Evolutionary conservation across 495 filamentous ascomycete genomes (phyloP), one percentile per base, ranked within the genome.

Genomic region (Xylaria acuta): DNA sequence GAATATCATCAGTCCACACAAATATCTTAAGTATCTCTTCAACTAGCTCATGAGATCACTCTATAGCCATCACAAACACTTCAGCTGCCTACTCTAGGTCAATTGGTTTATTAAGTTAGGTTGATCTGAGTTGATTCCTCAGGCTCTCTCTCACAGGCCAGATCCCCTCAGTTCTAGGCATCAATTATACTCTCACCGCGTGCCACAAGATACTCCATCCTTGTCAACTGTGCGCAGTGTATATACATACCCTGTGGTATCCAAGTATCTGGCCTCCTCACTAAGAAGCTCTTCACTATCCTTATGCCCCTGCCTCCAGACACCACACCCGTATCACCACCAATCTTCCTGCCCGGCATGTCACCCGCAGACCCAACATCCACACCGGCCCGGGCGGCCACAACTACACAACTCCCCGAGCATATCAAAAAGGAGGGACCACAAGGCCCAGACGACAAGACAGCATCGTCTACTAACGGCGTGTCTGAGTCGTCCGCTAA

Each of bases 291-390:
- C n/a, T n/a, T 45, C n/a, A n/a, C 40, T 6, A 9, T 54, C 20
- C 56, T 60, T 4, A 81, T 82, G 78, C 27, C 76, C 6, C 54
- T 78, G 38, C 75, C 72, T 16, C 78, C 80, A 34, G 51, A 68
- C 60, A 82, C 79, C 18, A 80, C 74, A 9, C 77, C 80, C 30
- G 70, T 76, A 8, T 77, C 81, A 41, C 75, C 75, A 25, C 69
- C 76, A 16, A 60, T 81, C 41, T 79, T 83, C 70, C 40, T 71
- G 38, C 77, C 77, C 7, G 74, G 69, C 68, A 79, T 75, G 77
- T 77, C 79, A 30, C 74, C 68, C 56, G 60, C 64, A 36, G 65
- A 56, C 45, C 56, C 74, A 11, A 53, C 49, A 5, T 59, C 73
- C 16, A 30, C 64, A 4, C 49, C 53, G 43, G n/a, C 47, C 36